phyloP scores from a whole-genome alignment of 148 eudicot species.

The Persicaria tinctoria region DNA sequence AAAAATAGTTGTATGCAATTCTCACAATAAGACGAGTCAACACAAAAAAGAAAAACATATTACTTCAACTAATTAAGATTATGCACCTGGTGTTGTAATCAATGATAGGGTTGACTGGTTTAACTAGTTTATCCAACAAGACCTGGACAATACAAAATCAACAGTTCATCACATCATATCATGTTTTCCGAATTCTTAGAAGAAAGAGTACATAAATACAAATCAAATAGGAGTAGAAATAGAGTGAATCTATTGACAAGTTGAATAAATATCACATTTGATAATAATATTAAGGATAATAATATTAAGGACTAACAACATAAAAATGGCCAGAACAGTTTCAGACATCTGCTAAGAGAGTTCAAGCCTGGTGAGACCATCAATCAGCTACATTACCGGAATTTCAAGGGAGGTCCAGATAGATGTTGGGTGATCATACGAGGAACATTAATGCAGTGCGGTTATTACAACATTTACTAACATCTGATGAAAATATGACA shows the following conservation, averaged over 20 bases:
- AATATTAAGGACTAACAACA: background rate
- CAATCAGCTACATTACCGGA: background rate
- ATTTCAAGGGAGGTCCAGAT: background rate
- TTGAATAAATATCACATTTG: background rate
- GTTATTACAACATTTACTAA: background rate
- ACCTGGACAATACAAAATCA: slow-evolving; percentile 40
- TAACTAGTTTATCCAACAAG: slow-evolving; percentile 83
- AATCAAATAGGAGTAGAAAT: background rate
- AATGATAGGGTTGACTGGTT: slow-evolving; percentile 65
- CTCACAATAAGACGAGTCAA: background rate
- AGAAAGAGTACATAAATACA: background rate
- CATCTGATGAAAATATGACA: background rate
- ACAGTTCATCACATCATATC: slow-evolving; percentile 1
- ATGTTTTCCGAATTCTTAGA: background rate
- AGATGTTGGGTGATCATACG: background rate
- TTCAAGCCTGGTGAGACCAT: background rate
- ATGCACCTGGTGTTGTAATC: slow-evolving; percentile 68
- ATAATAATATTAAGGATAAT: background rate
- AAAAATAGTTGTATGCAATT: background rate
- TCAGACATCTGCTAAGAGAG: background rate
- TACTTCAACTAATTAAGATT: background rate
- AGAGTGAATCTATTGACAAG: background rate
- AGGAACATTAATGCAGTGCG: background rate
- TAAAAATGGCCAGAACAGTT: background rate
- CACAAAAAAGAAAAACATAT: background rate